Base-by-base conservation (phyloP, 2,329 filamentous ascomycete species). In the Aspergillus flavus region DNA sequence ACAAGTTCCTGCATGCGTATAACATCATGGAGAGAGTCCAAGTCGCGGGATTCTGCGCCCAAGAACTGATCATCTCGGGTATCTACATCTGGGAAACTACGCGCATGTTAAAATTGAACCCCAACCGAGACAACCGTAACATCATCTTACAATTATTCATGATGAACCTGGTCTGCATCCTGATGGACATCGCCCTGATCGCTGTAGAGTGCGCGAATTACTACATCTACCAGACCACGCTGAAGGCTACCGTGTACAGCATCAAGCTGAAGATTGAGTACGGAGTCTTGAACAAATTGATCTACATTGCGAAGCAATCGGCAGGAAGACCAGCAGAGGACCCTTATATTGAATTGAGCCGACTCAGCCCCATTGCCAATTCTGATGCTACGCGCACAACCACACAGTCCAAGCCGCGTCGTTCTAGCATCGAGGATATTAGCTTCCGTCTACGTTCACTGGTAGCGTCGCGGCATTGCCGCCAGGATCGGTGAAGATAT, bases 111-210 rank as follows among this genome's bases (percentile, higher is more conserved):
- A 67, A 68, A 45, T 32, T 69, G 16, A 69, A 72, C 57, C 69
- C 67, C 28, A 69, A 72, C n/a, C 65, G 59, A 19, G 64, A 66
- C 21, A 72, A 64, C 59, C 72, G 71, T n/a, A 71, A 72, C 56
- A 72, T 70, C 21, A 82, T 86, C 0, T 75, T 87, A 1, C 80
- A 75, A 61, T 85, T 88, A 80, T 86, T 89, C 63, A 79, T 86
- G 26, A 73, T 81, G 58, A 84, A 84, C 66, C 63, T 80, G 0
- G 61, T 83, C 48, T 79, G 83, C 63, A 80, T 84, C 32, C 59
- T 80, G 6, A 77, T 84, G 64, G 82, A 84, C 67, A 76, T 80
- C 66, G 77, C 77, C 3, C 46, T 82, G 43, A 69, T 84, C 41
- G 72, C 74, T 30, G 67, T 80, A 28, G 71, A 78, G 55, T 79